Base-by-base conservation (phyloP, 805 yeast genomes). In the Ogataea angusta region DNA sequence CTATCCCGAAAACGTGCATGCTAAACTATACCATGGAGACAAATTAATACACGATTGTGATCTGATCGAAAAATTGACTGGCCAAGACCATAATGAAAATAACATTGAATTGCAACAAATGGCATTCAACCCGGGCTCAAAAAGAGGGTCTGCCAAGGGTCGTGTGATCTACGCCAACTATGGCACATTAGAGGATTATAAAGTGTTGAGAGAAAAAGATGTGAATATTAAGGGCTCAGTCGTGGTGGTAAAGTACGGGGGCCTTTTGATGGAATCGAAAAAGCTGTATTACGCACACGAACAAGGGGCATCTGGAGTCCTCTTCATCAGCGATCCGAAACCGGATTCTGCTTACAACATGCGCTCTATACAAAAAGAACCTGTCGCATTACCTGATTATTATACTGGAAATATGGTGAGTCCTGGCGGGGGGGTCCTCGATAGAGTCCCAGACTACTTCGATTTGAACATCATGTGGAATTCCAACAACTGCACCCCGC, bases 351-450 rank as follows among this genome's bases (percentile, higher is more conserved):
- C 52, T 14, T 68, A 65, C 39, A 53, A 63, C 3, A 67, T 68
- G 42, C 71, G 67, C 24, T 65, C 75, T 1, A 74, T 83, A 22
- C 76, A 75, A 52, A 69, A 75, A 35, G 71, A 67, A 31, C 70
- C 82, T 30, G 84, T 80, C 5, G 84, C 80, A 0, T 49, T 52
- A 25, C 71, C 82, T 0, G 77, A 81, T 41, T 63, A 63, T 38
- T 74, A 77, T 42, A 76, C 91, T 1, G 97, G 97, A 7, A 93
- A 89, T 59, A 75, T 88, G 3, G 57, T 85, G 25, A 73, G 85
- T 3, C 95, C 95, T 0, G 96, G 95, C 2, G 79, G 83, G 80
- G 69, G 82, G 0, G 48, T 49, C 2, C 35, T 25, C 10, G 47
- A 43, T 29, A 18, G 31, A 8, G 36, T 65, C 75, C 16, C 64